These are phyloP conservation scores for Bidens hawaiensis DNA, from an alignment of 140 eudicot species.

Conservation along the genomic window DNA sequence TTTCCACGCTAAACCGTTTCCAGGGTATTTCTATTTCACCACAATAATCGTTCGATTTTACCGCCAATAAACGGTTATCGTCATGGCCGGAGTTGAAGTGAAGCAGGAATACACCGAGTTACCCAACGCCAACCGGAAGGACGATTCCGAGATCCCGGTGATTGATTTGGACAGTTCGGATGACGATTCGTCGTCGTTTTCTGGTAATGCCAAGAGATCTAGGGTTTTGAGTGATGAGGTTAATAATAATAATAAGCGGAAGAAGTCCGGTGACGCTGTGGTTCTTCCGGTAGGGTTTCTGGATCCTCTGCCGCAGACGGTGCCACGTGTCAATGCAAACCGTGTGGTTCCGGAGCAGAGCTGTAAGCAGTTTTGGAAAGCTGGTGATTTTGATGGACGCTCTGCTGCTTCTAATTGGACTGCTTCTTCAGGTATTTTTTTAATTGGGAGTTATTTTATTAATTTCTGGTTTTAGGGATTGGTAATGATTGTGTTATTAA, in stretches of 20 bases:
- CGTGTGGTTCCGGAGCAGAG: not conserved
- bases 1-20: too few species aligned
- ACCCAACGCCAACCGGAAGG: not conserved
- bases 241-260: conserved; percentile 13
- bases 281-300: conserved; percentile 32
- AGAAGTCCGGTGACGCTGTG: conserved; percentile 11
- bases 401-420: conserved; percentile 21
- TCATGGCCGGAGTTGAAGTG: conserved; percentile 23
- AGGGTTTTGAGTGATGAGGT: conserved; percentile 25
- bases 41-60: too few species aligned
- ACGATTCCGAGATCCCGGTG: conserved; percentile 11
- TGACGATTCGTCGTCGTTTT: conserved; percentile 27
- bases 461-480: conserved; percentile 3
- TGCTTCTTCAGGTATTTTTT: conserved; percentile 25
- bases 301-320: conserved; percentile 26
- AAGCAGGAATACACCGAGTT: conserved; percentile 16
- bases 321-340: not conserved
- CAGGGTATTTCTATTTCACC: too few species aligned
- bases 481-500: not conserved
- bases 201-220: conserved; percentile 19
- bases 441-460: not conserved
- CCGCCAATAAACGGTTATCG: not conserved
- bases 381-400: conserved; percentile 39
- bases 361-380: conserved; percentile 49
- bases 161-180: conserved; percentile 32